phyloP scores from a whole-genome alignment of 169 alveolate species.

The Eimeria tenella region DNA sequence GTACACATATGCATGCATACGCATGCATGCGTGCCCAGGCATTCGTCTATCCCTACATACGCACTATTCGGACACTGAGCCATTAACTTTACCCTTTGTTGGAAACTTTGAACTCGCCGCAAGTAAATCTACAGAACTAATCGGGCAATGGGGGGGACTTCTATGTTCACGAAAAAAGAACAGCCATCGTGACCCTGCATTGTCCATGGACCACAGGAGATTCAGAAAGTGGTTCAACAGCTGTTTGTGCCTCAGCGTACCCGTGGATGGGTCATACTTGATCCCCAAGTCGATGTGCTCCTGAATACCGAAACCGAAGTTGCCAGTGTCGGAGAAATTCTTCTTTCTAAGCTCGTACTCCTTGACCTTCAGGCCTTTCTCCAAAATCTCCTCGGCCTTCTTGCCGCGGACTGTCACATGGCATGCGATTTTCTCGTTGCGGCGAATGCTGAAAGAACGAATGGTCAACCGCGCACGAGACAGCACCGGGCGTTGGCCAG shows the following conservation, averaged over 20 bases:
- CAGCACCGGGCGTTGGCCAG: conserved; percentile 99
- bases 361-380: conserved; percentile 99
- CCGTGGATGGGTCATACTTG: conserved; percentile 99
- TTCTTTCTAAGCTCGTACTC: conserved; percentile 98
- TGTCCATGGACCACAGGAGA: background rate
- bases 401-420: conserved; percentile 99
- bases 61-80: too few species aligned
- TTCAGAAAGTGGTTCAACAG: background rate
- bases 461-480: conserved; percentile 97
- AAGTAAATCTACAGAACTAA: too few species aligned
- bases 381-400: conserved; percentile 99
- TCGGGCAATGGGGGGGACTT: too few species aligned
- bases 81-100: too few species aligned
- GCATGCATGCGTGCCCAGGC: too few species aligned
- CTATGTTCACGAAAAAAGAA: too few species aligned
- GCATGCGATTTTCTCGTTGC: conserved; percentile 99
- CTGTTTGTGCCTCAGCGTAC: conserved; percentile 70
- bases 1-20: too few species aligned
- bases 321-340: conserved; percentile 98
- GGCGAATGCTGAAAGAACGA: conserved; percentile 98
- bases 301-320: conserved; percentile 99
- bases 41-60: too few species aligned
- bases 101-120: too few species aligned
- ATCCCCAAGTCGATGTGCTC: conserved; percentile 99
- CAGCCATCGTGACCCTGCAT: too few species aligned